Base-by-base conservation (phyloP, 2,329 filamentous ascomycete genomes). In the Triangularia verruculosa region DNA sequence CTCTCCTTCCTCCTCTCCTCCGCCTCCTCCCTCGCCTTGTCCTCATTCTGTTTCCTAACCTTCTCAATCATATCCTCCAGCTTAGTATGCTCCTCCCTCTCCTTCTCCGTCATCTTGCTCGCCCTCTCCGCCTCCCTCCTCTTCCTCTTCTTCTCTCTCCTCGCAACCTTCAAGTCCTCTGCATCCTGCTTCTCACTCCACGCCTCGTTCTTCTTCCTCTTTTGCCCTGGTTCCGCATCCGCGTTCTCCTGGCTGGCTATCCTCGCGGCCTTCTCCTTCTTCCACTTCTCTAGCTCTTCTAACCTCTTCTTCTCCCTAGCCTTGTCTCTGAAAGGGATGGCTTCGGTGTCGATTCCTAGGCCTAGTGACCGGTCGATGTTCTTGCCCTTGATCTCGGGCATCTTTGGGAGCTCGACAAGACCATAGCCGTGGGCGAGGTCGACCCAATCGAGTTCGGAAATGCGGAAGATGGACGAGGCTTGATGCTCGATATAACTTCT, bases 401-500 rank as follows among this genome's bases (percentile, higher is more conserved):
- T 99, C 73, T 90, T 92, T 3, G 95, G 95, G 67, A 98, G 82
- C 58, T 88, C 88, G 1, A 97, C 81, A 0, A 99, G 81, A 1
- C 92, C 95, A 92, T 94, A 99, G 0, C 89, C 90, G 61, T 86
- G 82, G 0, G 88, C 94, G 0, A 95, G 82, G 60, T 93, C 89
- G 4, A 83, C 79, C 95, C 95, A 99, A 74, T 97, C 89, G 15
- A 97, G 82, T 71, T 96, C 92, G 2, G 82, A 76, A 1, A 92
- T 80, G 11, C 90, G 87, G 80, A 99, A 99, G 69, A 99, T 98
- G 72, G 92, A 96, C 64, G 87, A 89, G 0, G 94, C 93, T 69
- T 93, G 88, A 72, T 98, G 95, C 72, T 95, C 96, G 73, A 87
- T 90, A 78, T 98, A 98, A 69, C 91, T 90, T 73, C 93, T 87